These are phyloP conservation scores for Saposhnikovia divaricata DNA, from an alignment of 129 eudicot genomes.

Conservation along the genomic window DNA sequence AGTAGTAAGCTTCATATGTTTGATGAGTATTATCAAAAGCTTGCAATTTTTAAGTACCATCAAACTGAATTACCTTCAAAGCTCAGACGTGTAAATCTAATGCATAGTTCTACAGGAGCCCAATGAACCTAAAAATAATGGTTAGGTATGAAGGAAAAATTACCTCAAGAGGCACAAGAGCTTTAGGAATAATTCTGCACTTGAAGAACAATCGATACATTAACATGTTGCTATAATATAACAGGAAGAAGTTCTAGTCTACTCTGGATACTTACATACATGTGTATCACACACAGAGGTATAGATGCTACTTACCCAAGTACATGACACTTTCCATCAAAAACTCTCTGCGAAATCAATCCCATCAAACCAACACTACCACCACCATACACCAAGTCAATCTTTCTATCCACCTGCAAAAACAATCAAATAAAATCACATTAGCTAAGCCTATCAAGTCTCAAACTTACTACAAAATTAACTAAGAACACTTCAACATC, in stretches of 20 bases:
- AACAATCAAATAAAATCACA: slow-evolving; percentile 4
- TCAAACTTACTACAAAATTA: neutral
- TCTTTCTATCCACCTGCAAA: slow-evolving; percentile 69
- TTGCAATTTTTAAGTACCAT: neutral
- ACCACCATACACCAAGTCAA: slow-evolving; percentile 91
- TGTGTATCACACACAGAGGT: neutral
- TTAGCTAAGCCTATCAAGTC: neutral
- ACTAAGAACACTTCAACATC: neutral
- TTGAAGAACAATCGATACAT: slow-evolving; percentile 15
- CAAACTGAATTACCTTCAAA: neutral
- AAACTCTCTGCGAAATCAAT: slow-evolving; percentile 64
- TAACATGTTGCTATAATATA: neutral
- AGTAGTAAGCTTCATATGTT: neutral
- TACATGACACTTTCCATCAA: slow-evolving; percentile 89
- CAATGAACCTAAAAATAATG: neutral
- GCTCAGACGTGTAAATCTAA: neutral
- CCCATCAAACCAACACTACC: slow-evolving; percentile 99
- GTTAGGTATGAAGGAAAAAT: neutral
- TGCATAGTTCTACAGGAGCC: neutral
- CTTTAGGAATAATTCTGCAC: slow-evolving; percentile 89
- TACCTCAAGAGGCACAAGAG: slow-evolving; percentile 96
- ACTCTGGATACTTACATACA: neutral
- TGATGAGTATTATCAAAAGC: neutral
- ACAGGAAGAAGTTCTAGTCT: neutral
- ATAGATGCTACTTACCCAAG: slow-evolving; percentile 52